Percentiles rank a stretch among this genome's conserved stretches.
Evolutionary conservation across 1,284 basidiomycete genomes (phyloP).

Genomic region (Ceratobasidium sp.): DNA sequence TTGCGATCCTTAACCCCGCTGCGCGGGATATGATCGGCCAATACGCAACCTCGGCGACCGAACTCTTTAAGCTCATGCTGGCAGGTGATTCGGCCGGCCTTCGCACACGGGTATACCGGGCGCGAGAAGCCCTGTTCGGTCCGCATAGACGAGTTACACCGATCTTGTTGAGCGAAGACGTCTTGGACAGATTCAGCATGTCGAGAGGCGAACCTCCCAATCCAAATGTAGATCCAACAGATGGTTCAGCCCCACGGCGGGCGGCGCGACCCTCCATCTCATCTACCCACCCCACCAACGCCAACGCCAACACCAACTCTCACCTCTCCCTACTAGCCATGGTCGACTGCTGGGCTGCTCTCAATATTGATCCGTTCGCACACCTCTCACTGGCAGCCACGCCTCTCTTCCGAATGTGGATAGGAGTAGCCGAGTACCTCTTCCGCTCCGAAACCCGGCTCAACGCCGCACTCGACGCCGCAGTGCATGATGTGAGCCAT

Average conservation of each 20-base stretch:
- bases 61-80: slow-evolving; percentile 96
- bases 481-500: slow-evolving; percentile 81
- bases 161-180: slow-evolving; percentile 85
- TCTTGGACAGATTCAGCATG: slow-evolving; percentile 90
- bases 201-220: not conserved
- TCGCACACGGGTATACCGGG: slow-evolving; percentile 75
- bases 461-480: slow-evolving; percentile 76
- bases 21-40: slow-evolving; percentile 90
- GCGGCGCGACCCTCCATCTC: slow-evolving; percentile 35
- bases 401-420: slow-evolving; percentile 95
- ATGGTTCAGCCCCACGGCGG: not conserved
- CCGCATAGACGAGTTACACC: slow-evolving; percentile 57
- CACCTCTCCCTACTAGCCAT: slow-evolving; percentile 97
- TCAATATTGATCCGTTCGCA: slow-evolving; percentile 87
- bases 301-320: slow-evolving; percentile 86
- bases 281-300: slow-evolving; percentile 39
- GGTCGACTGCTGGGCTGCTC: slow-evolving; percentile 96
- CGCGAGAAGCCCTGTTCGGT: slow-evolving; percentile 81
- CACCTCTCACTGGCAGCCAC: slow-evolving; percentile 95
- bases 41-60: slow-evolving; percentile 84
- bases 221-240: not conserved
- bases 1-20: slow-evolving; percentile 95
- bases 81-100: slow-evolving; percentile 74
- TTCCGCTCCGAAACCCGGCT: slow-evolving; percentile 75
- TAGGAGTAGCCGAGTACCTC: slow-evolving; percentile 95